Base-by-base conservation (phyloP, 345 rosid species). In the Mercurialis annua region DNA sequence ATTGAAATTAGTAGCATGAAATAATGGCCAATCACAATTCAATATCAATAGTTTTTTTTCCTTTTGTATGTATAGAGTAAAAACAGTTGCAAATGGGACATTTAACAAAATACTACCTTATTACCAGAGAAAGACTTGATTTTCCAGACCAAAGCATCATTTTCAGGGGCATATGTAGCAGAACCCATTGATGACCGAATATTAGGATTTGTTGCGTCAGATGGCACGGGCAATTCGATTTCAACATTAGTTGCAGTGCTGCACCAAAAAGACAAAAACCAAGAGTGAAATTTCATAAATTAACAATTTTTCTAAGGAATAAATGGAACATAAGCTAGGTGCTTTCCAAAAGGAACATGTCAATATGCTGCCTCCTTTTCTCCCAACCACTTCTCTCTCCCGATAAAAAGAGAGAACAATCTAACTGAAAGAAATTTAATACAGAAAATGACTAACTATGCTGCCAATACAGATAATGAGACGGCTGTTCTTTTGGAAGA, bases 141-240 rank as follows among this genome's bases (percentile, higher is more conserved):
- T 80, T 86, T 88, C 95, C 95, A 88, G 64, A 88, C 73, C 66
- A 88, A 68, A 59, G 90, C 86, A 78, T 88, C 92, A 58, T 81
- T 81, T 74, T 88, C 95, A 5, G 95, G 95, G 67, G 95, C 90
- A 80, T 88, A 90, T 21, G 94, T 20, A 0, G 97, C 97, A 64
- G 96, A 90, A 17, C 98, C 98, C 86, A 93, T 87, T 36, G 96
- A 89, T 43, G 98, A 88, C 66, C 97, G 83, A n/a, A 90, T 74
- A 61, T 83, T 86, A 64, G 96, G 97, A 81, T 87, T 93, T 26
- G 97, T 83, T 66, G 94, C 90, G 82, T 93, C 97, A 50, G 85
- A 72, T 71, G 78, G 90, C 70, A 87, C 94, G 27, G 87, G 85
- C 75, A 85, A 77, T 68, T 80, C 76, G 47, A 88, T 86, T 80